Evolutionary conservation across 1,284 basidiomycete species (phyloP).

Genomic region (Austroboletus niveus): DNA sequence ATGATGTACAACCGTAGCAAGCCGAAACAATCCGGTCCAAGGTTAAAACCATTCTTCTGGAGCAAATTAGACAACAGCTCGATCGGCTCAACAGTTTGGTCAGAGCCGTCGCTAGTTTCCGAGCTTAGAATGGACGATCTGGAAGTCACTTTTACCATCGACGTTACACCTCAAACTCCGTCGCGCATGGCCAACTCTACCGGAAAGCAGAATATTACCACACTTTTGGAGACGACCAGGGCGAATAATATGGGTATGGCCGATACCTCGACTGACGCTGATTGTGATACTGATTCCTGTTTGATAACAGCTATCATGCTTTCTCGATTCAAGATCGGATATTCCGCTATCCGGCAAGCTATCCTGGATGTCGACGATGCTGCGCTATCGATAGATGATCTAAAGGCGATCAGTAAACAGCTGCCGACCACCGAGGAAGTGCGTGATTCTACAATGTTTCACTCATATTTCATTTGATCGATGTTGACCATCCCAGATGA

Average conservation of each 20-base stretch:
- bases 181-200: constrained; percentile 42
- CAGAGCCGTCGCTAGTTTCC: constrained; percentile 45
- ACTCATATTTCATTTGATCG: neutral
- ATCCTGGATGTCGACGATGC: constrained; percentile 71
- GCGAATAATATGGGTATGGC: constrained; percentile 78
- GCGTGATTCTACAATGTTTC: constrained; percentile 8
- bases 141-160: constrained; percentile 71
- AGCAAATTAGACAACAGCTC: constrained; percentile 61
- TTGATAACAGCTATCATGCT: constrained; percentile 70
- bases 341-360: constrained; percentile 63
- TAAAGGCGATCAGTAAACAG: constrained; percentile 71
- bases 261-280: neutral
- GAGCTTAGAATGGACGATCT: constrained; percentile 68
- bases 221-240: constrained; percentile 76
- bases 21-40: constrained; percentile 38
- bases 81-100: constrained; percentile 66
- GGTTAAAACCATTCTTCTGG: constrained; percentile 89
- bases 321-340: constrained; percentile 64
- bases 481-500: constrained; percentile 41
- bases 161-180: constrained; percentile 42
- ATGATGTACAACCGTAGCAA: constrained; percentile 35
- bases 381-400: constrained; percentile 63
- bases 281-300: constrained; percentile 9
- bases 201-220: constrained; percentile 64
- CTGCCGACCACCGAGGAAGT: constrained; percentile 80